Conservation (phyloP, 2,329 filamentous ascomycete genomes). For the Trichoderma sp. region DNA sequence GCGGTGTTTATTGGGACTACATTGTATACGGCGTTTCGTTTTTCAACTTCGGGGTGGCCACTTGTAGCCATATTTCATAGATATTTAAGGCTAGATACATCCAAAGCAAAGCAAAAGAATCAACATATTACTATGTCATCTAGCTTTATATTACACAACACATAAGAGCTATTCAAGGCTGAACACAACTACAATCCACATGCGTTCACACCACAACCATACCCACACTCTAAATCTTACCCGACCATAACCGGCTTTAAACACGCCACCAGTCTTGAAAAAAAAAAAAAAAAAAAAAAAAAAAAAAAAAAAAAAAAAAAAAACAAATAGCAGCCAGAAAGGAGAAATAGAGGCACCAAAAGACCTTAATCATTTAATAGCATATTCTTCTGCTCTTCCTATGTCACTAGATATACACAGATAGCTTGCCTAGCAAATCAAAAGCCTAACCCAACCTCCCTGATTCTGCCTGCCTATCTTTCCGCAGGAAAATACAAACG, state of each 20-base stretch:
- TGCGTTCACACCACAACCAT: not conserved
- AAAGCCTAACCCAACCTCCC: constrained; percentile 4
- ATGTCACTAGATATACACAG: constrained; percentile 13
- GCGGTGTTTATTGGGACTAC: not conserved
- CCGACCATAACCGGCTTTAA: constrained; percentile 7
- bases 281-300: not conserved
- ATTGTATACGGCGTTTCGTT: constrained; percentile 9
- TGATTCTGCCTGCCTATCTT: not conserved
- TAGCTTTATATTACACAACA: not conserved
- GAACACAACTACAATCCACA: not conserved
- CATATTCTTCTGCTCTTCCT: constrained; percentile 11
- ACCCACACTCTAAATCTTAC: not conserved
- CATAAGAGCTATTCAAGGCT: not conserved
- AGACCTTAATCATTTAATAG: not conserved
- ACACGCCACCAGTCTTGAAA: not conserved
- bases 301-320: not conserved
- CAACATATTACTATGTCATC: not conserved
- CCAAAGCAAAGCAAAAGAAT: not conserved
- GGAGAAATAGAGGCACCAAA: not conserved
- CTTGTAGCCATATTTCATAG: not conserved
- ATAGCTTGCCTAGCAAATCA: not conserved
- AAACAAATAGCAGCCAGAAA: not conserved
- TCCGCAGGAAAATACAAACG: not conserved
- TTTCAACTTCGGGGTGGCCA: not conserved
- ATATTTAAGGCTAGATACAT: not conserved